Evolutionary conservation across 2,329 filamentous ascomycete genomes (phyloP).

Genomic region (Rhinocladiella mackenziei): DNA sequence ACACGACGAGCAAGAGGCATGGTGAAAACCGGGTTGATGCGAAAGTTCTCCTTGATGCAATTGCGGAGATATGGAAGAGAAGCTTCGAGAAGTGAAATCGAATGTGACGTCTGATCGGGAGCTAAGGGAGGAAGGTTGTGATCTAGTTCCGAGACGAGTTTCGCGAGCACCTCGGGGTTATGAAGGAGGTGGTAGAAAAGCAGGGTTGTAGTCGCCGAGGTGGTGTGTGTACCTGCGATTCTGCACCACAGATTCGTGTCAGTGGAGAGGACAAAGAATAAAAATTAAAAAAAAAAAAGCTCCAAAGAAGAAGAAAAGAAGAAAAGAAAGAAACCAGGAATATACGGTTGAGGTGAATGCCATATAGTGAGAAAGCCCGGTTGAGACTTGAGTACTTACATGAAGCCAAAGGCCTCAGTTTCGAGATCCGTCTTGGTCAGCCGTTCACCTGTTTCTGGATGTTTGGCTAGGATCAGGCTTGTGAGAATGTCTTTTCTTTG

Average conservation of each 20-base stretch:
- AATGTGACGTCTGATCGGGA: conserved; percentile 25
- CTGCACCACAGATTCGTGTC: conserved; percentile 21
- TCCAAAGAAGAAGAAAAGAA: not conserved
- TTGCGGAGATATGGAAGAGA: conserved; percentile 31
- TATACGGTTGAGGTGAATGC: too few species aligned
- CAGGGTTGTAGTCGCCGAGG: conserved; percentile 32
- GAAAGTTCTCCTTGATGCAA: conserved; percentile 36
- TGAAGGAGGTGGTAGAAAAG: conserved; percentile 36
- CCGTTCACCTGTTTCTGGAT: conserved; percentile 36
- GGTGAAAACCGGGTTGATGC: conserved; percentile 36
- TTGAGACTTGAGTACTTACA: too few species aligned
- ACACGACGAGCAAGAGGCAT: conserved; percentile 35
- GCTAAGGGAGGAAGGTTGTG: conserved; percentile 1
- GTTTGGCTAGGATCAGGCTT: conserved; percentile 36
- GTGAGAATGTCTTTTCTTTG: conserved; percentile 36
- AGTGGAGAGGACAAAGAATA: not conserved
- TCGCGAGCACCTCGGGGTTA: conserved; percentile 28
- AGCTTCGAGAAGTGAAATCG: conserved; percentile 28
- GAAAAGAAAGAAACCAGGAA: not conserved
- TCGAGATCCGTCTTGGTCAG: conserved; percentile 34
- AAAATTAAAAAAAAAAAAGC: not conserved
- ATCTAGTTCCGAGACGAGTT: conserved; percentile 28
- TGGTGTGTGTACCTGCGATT: conserved; percentile 37
- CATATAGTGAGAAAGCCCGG: too few species aligned
- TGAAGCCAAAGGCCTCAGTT: conserved; percentile 39